Base-by-base conservation (phyloP, 345 rosid species). In the Raphanus sativus region DNA sequence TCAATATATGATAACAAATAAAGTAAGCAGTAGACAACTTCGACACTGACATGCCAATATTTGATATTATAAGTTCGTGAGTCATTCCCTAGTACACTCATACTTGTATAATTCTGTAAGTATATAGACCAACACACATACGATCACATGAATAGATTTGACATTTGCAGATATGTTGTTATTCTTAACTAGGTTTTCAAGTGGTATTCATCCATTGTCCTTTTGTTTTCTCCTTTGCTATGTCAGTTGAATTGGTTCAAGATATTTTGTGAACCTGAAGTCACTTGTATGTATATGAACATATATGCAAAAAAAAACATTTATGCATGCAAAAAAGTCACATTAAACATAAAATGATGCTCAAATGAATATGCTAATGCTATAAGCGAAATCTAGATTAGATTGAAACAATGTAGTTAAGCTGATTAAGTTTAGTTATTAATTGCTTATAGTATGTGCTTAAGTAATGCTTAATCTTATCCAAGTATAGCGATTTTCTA, bases 21-120 rank as follows among this genome's bases (percentile, higher is more conserved):
- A 70, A 71, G 62, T 71, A 71, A 67, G 5, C 67, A 72, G 13
- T 5, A 73, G 67, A 65, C 73, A 65, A 58, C 55, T 77, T 77
- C 62, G 66, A 71, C 73, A 78, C 50, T 58, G 73, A 60, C 81
- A 42, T 71, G 40, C 72, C 76, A 66, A 65, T 65, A 65, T 66
- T 65, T 78, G 81, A 68, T 71, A 71, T 42, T 66, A 42, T 66
- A 78, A 78, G 74, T 64, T 73, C 64, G 77, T 67, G 77, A 72
- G 64, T 78, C 73, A 72, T 72, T 71, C 62, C 21, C 26, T 65
- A 58, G 7, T 58, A 40, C 29, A 56, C 58, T 30, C 50, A 71
- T 34, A 71, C 71, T 71, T 77, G 76, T 77, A 65, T 40, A 30
- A 58, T 71, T 65, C 66, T 45, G 77, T 16, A 73, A 67, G 5